Percentiles rank a stretch among this genome's conserved stretches.
These are phyloP conservation scores for Boletus reticuloceps DNA, from an alignment of 768 basidiomycete species.

Conservation along the genomic window DNA sequence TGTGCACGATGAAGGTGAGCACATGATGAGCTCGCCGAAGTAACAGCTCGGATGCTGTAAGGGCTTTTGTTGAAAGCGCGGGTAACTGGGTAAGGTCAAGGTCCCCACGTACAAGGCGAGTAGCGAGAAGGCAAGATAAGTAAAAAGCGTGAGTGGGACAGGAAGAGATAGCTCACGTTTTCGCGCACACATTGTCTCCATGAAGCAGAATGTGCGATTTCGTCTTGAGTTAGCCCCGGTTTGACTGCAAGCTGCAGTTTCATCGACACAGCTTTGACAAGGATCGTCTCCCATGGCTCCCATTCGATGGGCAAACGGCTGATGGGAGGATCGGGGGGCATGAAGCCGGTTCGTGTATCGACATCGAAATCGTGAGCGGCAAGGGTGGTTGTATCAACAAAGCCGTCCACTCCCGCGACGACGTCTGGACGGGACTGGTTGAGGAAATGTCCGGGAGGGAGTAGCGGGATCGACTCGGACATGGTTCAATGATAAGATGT, in stretches of 20 bases:
- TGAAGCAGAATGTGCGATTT: constrained; percentile 40
- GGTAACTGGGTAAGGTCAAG: constrained; percentile 45
- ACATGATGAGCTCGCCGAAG: constrained; percentile 74
- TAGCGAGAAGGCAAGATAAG: not conserved
- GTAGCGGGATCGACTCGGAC: constrained; percentile 9
- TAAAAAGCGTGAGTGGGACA: not conserved
- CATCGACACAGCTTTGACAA: constrained; percentile 47
- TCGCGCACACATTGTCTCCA: constrained; percentile 55
- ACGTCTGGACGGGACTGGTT: constrained; percentile 34
- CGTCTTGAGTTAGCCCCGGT: constrained; percentile 35
- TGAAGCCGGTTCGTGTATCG: constrained; percentile 86
- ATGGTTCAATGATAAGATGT: constrained; percentile 1
- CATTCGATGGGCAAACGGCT: constrained; percentile 58
- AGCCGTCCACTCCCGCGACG: constrained; percentile 20
- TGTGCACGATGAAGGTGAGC: constrained; percentile 70
- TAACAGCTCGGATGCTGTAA: constrained; percentile 49
- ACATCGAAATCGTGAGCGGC: constrained; percentile 91
- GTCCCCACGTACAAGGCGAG: not conserved
- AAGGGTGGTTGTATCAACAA: constrained; percentile 57
- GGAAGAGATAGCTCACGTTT: constrained; percentile 36
- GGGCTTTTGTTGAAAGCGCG: constrained; percentile 43
- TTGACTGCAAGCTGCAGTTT: constrained; percentile 58
- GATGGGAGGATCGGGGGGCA: constrained; percentile 77
- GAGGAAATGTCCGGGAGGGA: constrained; percentile 33
- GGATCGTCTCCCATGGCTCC: constrained; percentile 69